A percentile compares a stretch with the other conserved stretches of the same genome.
phyloP scores from a whole-genome alignment of 2,329 filamentous ascomycete species.

The Albophoma yamanashiensis region DNA sequence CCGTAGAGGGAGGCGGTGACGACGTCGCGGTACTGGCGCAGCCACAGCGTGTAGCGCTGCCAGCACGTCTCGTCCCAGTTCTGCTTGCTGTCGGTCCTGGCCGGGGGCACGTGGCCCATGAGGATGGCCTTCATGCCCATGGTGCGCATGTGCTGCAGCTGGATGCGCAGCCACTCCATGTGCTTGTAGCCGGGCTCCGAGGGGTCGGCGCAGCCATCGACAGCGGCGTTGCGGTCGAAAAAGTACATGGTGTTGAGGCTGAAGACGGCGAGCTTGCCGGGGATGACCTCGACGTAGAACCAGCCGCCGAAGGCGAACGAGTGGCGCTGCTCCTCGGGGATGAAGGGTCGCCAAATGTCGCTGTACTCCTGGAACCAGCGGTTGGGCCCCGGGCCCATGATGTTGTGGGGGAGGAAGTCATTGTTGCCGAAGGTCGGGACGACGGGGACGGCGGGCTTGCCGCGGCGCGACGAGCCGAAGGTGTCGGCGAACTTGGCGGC shows the following conservation, averaged over 20 bases:
- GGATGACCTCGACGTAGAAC: constrained; percentile 90
- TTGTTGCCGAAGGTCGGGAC: constrained; percentile 94
- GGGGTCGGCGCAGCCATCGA: constrained; percentile 74
- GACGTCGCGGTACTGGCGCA: constrained; percentile 83
- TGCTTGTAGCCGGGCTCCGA: constrained; percentile 86
- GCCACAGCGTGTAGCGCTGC: constrained; percentile 93
- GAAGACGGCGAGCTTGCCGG: constrained; percentile 74
- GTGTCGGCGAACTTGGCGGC: constrained; percentile 66
- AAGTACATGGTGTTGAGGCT: constrained; percentile 97
- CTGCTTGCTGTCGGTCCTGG: constrained; percentile 71
- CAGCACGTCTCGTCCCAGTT: constrained; percentile 96
- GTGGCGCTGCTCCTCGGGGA: constrained; percentile 86
- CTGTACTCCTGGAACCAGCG: constrained; percentile 70
- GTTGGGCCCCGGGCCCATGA: constrained; percentile 77
- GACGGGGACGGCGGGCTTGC: constrained; percentile 58
- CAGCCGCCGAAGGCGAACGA: constrained; percentile 87
- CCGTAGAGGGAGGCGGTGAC: constrained; percentile 72
- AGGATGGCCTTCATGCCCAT: constrained; percentile 90
- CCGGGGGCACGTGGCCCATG: constrained; percentile 88
- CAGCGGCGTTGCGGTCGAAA: constrained; percentile 84
- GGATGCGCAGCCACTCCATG: constrained; percentile 89
- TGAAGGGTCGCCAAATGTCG: constrained; percentile 74
- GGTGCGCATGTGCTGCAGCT: constrained; percentile 71
- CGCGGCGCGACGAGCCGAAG: constrained; percentile 51
- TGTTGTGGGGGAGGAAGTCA: constrained; percentile 94